Evolutionary conservation across 129 eudicot species (phyloP).

Genomic region (Centaurea solstitialis): DNA sequence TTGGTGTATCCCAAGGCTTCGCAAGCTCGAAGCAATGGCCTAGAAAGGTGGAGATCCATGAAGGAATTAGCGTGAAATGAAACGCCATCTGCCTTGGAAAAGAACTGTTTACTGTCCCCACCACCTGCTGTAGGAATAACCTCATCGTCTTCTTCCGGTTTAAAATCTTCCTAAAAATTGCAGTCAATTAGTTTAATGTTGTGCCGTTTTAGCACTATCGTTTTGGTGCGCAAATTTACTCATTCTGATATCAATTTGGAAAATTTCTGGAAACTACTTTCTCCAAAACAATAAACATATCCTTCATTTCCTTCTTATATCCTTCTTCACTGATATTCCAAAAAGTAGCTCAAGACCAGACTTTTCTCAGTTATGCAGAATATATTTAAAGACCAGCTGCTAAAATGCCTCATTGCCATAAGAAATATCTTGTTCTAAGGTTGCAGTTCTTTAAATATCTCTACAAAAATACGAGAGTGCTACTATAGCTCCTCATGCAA

Average conservation of each 20-base stretch:
- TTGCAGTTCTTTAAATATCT: not conserved
- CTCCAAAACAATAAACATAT: too few relatives aligned
- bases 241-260: too few relatives aligned
- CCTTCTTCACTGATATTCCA: not conserved
- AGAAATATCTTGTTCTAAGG: not conserved
- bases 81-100: slow-evolving; percentile 67
- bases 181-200: not conserved
- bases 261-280: too few relatives aligned
- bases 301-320: too few relatives aligned
- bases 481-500: not conserved
- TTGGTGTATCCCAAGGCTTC: slow-evolving; percentile 85
- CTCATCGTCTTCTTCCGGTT: slow-evolving; percentile 72
- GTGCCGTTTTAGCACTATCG: not conserved
- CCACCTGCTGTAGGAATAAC: slow-evolving; percentile 36
- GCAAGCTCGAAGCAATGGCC: slow-evolving; percentile 94
- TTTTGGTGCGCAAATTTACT: too few relatives aligned
- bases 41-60: slow-evolving; percentile 78
- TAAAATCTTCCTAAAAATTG: slow-evolving; percentile 63
- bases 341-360: not conserved
- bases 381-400: not conserved
- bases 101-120: slow-evolving; percentile 51
- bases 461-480: not conserved
- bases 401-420: not conserved
- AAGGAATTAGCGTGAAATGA: slow-evolving; percentile 80
- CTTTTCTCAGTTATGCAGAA: not conserved